Percentiles rank a stretch among this genome's conserved stretches.
phyloP scores from a whole-genome alignment of 2,329 filamentous ascomycete species.

The Trichoderma sp. region DNA sequence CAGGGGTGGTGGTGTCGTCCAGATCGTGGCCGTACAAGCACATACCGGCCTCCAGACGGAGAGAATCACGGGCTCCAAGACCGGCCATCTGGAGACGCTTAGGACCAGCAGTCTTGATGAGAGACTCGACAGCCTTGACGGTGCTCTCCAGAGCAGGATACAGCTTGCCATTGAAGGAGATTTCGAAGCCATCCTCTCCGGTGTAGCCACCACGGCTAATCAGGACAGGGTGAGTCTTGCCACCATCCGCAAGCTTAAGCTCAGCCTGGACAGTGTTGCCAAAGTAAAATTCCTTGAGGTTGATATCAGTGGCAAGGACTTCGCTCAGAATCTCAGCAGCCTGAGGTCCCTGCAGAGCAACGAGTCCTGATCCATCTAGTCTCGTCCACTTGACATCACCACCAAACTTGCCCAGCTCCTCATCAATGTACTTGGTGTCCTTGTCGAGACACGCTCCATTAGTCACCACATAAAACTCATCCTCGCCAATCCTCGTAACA shows the following conservation, averaged over 20 bases:
- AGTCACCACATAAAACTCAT: conserved; percentile 87
- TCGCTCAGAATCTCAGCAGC: conserved; percentile 66
- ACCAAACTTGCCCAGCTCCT: conserved; percentile 61
- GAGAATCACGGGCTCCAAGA: conserved; percentile 84
- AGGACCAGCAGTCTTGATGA: conserved; percentile 63
- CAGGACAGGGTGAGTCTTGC: conserved; percentile 45
- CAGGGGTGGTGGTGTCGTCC: conserved; percentile 66
- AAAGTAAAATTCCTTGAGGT: conserved; percentile 74
- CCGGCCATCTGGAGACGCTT: conserved; percentile 73
- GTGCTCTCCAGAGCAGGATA: conserved; percentile 39
- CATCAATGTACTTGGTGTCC: conserved; percentile 72
- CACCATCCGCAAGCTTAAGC: conserved; percentile 58
- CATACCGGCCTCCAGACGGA: conserved; percentile 95
- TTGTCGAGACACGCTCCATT: conserved; percentile 92
- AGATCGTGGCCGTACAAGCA: conserved; percentile 99
- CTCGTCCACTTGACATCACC: conserved; percentile 64
- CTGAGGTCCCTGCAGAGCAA: conserved; percentile 87
- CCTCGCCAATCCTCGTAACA: conserved; percentile 72
- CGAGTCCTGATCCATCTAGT: conserved; percentile 69
- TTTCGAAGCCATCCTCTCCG: conserved; percentile 96
- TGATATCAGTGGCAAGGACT: conserved; percentile 53
- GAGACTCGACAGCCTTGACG: conserved; percentile 61
- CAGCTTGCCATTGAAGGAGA: conserved; percentile 63
- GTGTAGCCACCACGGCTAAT: conserved; percentile 93
- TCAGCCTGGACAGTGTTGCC: conserved; percentile 68